These are phyloP conservation scores for Styphnolobium japonicum DNA, from an alignment of 306 rosid genomes.

Conservation along the genomic window DNA sequence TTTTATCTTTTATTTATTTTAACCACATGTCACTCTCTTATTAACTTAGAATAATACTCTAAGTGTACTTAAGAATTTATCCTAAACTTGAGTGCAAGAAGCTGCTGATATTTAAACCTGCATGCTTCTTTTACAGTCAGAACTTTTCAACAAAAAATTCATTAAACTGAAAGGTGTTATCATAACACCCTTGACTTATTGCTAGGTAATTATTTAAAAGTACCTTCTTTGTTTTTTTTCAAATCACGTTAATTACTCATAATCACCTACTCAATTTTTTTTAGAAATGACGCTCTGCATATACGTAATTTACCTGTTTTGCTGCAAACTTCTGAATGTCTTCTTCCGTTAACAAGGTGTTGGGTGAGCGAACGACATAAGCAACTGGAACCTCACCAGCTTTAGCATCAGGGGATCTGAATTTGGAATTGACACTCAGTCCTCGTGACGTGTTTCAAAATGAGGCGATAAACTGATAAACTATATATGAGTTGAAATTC, in stretches of 20 bases:
- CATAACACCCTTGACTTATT: neutral
- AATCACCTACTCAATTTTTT: neutral
- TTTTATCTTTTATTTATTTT: too few species aligned
- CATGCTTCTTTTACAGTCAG: neutral
- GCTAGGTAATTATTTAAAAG: neutral
- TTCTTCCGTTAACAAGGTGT: slow-evolving; percentile 33
- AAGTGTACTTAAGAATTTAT: too few species aligned
- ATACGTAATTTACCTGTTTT: slow-evolving; percentile 27
- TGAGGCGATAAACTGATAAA: neutral
- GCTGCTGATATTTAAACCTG: neutral
- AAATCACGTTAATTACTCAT: neutral
- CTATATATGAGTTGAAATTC: neutral
- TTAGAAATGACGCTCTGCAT: neutral
- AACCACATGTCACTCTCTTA: too few species aligned
- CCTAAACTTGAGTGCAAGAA: too few species aligned
- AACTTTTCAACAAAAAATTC: neutral
- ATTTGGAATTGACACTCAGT: slow-evolving; percentile 1
- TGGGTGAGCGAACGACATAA: slow-evolving; percentile 42
- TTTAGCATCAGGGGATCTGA: slow-evolving; percentile 47
- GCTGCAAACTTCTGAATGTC: slow-evolving; percentile 41
- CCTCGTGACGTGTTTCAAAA: neutral
- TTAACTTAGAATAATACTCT: too few species aligned
- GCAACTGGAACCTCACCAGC: slow-evolving; percentile 63
- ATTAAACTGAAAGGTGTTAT: neutral
- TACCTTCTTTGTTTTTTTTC: neutral